Conservation (phyloP, 371 early-diverging fungal species). For the Saksenaea vasiformis region DNA sequence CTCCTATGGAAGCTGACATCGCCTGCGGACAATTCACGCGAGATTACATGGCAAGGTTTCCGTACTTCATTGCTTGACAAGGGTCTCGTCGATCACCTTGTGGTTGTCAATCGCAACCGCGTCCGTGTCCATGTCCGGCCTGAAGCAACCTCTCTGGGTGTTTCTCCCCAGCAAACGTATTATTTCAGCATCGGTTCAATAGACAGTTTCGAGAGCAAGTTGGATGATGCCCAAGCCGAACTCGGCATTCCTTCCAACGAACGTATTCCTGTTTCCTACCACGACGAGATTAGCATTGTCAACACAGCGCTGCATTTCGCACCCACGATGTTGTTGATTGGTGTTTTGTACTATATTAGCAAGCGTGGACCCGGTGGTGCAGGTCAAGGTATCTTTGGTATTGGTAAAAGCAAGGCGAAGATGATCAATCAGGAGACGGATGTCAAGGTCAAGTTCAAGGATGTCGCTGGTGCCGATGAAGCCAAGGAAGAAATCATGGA, state of each 20-base stretch:
- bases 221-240: conserved; percentile 91
- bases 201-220: conserved; percentile 89
- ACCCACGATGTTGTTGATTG: conserved; percentile 90
- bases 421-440: conserved; percentile 97
- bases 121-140: conserved; percentile 82
- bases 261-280: conserved; percentile 89
- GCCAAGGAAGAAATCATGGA: conserved; percentile 99
- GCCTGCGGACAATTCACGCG: conserved; percentile 52
- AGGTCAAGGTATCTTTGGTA: conserved; percentile 88
- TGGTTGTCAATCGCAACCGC: conserved; percentile 81
- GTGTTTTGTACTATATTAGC: conserved; percentile 85
- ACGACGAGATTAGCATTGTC: conserved; percentile 72
- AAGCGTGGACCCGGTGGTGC: conserved; percentile 76
- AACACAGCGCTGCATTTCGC: conserved; percentile 84
- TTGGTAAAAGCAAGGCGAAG: conserved; percentile 95
- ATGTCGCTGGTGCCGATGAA: conserved; percentile 99
- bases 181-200: conserved; percentile 95
- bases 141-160: conserved; percentile 62
- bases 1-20: conserved; percentile 55
- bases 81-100: conserved; percentile 88
- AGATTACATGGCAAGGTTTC: conserved; percentile 95
- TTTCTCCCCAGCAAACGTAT: conserved; percentile 36
- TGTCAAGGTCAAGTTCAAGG: conserved; percentile 96
- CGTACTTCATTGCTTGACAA: conserved; percentile 84
- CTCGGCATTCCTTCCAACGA: conserved; percentile 88